Evolutionary conservation across 1,284 basidiomycete genomes (phyloP).

Genomic region (Sporisorium scitamineum): DNA sequence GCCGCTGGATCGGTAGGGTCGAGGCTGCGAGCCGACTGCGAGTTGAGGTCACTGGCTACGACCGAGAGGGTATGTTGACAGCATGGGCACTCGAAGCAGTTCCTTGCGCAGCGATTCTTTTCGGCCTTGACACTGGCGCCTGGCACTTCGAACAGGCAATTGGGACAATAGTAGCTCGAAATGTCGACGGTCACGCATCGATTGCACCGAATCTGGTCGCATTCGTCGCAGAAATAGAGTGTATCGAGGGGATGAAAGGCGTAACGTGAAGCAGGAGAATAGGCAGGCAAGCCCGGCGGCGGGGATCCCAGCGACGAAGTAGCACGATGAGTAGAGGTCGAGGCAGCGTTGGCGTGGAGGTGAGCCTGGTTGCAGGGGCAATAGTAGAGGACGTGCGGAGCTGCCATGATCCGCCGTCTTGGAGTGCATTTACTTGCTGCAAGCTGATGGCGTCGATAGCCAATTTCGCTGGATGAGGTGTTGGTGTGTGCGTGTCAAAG

Average conservation of each 20-base stretch:
- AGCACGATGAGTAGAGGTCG: conserved; percentile 7
- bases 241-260: conserved; percentile 78
- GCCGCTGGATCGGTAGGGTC: conserved; percentile 63
- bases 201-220: conserved; percentile 92
- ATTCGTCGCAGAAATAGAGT: conserved; percentile 98
- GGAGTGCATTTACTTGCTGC: too few relatives aligned
- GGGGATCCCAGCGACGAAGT: conserved; percentile 14
- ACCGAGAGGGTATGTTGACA: conserved; percentile 89
- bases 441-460: neutral
- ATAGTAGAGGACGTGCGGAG: conserved; percentile 46
- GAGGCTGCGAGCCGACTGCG: conserved; percentile 7
- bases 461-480: neutral
- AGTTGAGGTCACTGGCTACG: conserved; percentile 83
- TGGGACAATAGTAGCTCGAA: conserved; percentile 96
- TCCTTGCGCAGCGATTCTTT: conserved; percentile 96
- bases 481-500: conserved; percentile 9
- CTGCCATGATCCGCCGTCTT: conserved; percentile 11
- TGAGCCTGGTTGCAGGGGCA: conserved; percentile 35
- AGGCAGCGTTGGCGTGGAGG: conserved; percentile 3
- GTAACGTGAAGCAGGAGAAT: conserved; percentile 46
- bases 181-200: conserved; percentile 91
- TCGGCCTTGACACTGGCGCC: conserved; percentile 94
- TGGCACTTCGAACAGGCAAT: conserved; percentile 98
- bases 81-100: conserved; percentile 95
- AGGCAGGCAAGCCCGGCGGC: conserved; percentile 38